These are phyloP conservation scores for Agaricus blazei DNA, from an alignment of 768 basidiomycete genomes.

Conservation along the genomic window DNA sequence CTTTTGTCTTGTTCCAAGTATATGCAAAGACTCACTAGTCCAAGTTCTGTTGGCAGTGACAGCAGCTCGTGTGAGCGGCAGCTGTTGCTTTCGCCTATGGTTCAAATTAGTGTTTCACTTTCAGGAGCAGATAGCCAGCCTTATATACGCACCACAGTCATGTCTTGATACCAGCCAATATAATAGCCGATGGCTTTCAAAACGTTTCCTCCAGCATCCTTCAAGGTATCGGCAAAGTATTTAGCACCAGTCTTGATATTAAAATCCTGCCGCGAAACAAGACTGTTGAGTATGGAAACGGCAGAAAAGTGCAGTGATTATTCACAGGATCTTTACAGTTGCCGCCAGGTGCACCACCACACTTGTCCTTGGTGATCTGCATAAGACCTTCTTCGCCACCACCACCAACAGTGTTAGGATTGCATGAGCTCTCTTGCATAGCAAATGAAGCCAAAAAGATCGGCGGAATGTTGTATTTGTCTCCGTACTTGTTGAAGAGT, in stretches of 20 bases:
- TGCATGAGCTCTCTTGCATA: slow-evolving; percentile 81
- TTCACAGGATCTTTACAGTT: slow-evolving; percentile 44
- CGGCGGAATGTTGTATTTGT: slow-evolving; percentile 49
- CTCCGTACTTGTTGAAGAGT: slow-evolving; percentile 57
- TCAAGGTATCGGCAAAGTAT: slow-evolving; percentile 52
- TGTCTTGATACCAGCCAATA: slow-evolving; percentile 61
- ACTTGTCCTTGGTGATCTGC: slow-evolving; percentile 82
- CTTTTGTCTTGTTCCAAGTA: neutral
- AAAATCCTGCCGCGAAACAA: slow-evolving; percentile 42
- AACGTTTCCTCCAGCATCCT: slow-evolving; percentile 45
- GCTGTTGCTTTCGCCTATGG: slow-evolving; percentile 50
- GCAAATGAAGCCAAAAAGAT: slow-evolving; percentile 84
- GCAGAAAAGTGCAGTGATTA: slow-evolving; percentile 10
- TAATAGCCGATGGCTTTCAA: slow-evolving; percentile 62
- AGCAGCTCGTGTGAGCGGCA: slow-evolving; percentile 49
- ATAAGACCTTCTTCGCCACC: slow-evolving; percentile 84
- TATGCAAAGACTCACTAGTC: slow-evolving; percentile 60
- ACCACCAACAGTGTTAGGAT: slow-evolving; percentile 59
- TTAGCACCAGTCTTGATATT: slow-evolving; percentile 66
- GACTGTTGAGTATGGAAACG: neutral
- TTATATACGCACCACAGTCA: slow-evolving; percentile 47
- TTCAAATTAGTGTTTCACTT: neutral
- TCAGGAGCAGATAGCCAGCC: neutral
- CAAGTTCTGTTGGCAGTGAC: slow-evolving; percentile 76
- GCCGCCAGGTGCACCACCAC: slow-evolving; percentile 46